Evolutionary conservation across 192 early-diverging fungal genomes (phyloP), one percentile per base, ranked within the genome.

Genomic region (Chytriomyces sp.): DNA sequence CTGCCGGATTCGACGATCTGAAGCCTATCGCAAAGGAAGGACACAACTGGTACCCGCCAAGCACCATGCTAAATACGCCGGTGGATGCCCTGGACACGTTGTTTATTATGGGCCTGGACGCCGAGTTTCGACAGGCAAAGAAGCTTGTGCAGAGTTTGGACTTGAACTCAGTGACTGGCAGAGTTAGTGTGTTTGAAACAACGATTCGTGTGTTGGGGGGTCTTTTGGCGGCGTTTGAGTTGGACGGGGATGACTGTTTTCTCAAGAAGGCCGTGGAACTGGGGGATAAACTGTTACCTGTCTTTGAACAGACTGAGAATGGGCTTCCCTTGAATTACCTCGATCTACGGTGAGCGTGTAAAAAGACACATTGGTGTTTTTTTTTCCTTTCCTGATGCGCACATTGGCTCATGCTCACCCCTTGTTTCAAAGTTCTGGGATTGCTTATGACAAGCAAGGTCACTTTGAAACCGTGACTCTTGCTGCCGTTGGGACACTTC

Each of bases 121-220:
- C 90, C 20, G 93, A 95, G 60, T 97, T 94, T 81, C 76, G 88
- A 44, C 77, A 90, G 61, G 92, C 92, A 0, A 83, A 88, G 72
- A 75, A 91, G 0, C 88, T 89, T 77, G 89, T 94, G 3, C 81
- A 81, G 43, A 23, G 79, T 5, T 72, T 66, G 0, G 83, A 94
- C 46, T 79, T 89, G 20, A 23, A n/a, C 63, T 8, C 8, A 24
- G 63, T 64, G 20, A 8, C n/a, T 10, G 63, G 10, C 63, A 24
- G 35, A 10, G n/a, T 57, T 57, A 57, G 71, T 53, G 82, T 95
- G 46, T 97, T 97, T 80, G 95, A 97, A 83, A 94, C 92, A 23
- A 94, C 91, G 0, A 97, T 97, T 73, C 87, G 95, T 20, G 92
- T 94, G 10, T 79, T 97, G 7, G 96, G 95, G 46, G 95, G 94